Evolutionary conservation across 2,329 filamentous ascomycete genomes (phyloP), one percentile per base, ranked within the genome.

Genomic region (Pseudogymnoascus sp.): DNA sequence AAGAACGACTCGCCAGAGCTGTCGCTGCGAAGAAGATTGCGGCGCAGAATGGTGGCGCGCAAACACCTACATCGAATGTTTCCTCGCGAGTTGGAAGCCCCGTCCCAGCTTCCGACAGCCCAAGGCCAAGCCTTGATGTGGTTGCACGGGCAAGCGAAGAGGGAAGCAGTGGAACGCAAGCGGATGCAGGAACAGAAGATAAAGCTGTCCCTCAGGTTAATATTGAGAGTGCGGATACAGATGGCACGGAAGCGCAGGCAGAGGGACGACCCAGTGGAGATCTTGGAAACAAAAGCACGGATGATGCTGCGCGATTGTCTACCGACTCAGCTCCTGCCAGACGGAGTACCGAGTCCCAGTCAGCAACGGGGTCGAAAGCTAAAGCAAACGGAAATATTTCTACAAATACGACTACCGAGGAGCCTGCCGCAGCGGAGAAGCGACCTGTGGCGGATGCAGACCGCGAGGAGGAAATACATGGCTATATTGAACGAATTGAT

Each of bases 401-500:
- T 31, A n/a, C 24, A 50, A 15, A 31, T 50, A 15, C 13, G 13
- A n/a, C n/a, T 31, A 1, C 33, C 5, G 54, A 36, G 7, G 54
- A 58, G 13, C 11, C 31, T 21, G 15, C 9, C 35, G 24, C 35
- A 15, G 26, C 35, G 21, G 59, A 60, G 26, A 41, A 31, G 37
- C 78, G 69, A 75, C 80, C 60, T 35, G 35, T 26, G 3, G 57
- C 35, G 11, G 57, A 37, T 29, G 57, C 57, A 26, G 82, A 85
- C 64, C 84, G 90, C 66, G 87, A 93, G 62, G 90, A 94, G 68
- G 94, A 97, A 71, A 81, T 92, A 40, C 86, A 94, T 68, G 82
- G 82, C 58, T 90, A 96, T 65, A 82, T 93, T 5, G 94, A 99
- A 74, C 86, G 89, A 36, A 94, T 97, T 61, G 94, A 99, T 76